Evolutionary conservation across 176 grass and related monocot genomes (phyloP).

Genomic region (Hsuehochloa calcarea): DNA sequence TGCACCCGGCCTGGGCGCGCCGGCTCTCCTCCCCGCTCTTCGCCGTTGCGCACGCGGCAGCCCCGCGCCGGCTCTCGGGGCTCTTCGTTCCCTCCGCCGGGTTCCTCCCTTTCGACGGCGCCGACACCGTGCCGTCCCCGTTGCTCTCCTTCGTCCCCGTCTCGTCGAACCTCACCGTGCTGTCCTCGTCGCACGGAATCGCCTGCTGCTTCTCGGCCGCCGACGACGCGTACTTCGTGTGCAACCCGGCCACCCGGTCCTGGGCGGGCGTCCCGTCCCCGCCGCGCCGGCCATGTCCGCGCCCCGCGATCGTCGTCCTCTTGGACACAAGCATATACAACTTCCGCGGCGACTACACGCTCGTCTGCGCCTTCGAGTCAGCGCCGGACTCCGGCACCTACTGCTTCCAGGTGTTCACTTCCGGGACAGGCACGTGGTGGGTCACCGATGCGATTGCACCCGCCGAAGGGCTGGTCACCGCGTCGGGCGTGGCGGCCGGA

Average conservation of each 20-base stretch:
- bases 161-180: slow-evolving; percentile 1
- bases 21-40: slow-evolving; percentile 47
- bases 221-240: slow-evolving; percentile 33
- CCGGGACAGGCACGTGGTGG: slow-evolving; percentile 35
- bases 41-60: slow-evolving; percentile 39
- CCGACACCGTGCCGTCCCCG: slow-evolving; percentile 30
- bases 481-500: slow-evolving; percentile 34
- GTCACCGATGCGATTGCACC: slow-evolving; percentile 16
- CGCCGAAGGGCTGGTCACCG: slow-evolving; percentile 36
- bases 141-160: slow-evolving; percentile 39
- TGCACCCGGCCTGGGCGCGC: slow-evolving; percentile 37
- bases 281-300: slow-evolving; percentile 10
- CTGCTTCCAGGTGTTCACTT: slow-evolving; percentile 50
- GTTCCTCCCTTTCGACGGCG: slow-evolving; percentile 32
- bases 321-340: slow-evolving; percentile 39
- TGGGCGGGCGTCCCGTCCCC: slow-evolving; percentile 48
- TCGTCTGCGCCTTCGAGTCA: slow-evolving; percentile 42
- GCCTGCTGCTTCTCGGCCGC: slow-evolving; percentile 37
- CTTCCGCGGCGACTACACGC: slow-evolving; percentile 52
- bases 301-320: slow-evolving; percentile 53
- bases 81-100: slow-evolving; percentile 4
- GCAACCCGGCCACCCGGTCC: slow-evolving; percentile 48
- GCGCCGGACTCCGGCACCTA: slow-evolving; percentile 1
- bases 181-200: slow-evolving; percentile 47
- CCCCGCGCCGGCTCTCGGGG: slow-evolving; percentile 29